phyloP scores from a whole-genome alignment of 345 rosid species.

The Microcos paniculata region DNA sequence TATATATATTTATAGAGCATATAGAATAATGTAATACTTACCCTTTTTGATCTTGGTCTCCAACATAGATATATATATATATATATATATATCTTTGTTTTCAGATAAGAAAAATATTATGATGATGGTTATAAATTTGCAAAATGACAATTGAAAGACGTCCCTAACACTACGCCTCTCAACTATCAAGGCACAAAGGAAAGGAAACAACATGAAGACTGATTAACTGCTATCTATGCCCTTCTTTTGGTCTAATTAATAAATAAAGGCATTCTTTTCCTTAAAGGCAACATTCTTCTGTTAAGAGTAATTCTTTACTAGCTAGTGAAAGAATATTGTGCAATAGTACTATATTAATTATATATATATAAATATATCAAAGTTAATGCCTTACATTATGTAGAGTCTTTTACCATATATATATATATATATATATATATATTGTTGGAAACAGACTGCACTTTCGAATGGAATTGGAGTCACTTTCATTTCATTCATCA shows the following conservation, averaged over 20 bases:
- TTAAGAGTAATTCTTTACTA: slow-evolving; percentile 9
- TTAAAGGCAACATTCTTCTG: slow-evolving; percentile 30
- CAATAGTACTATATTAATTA: background rate
- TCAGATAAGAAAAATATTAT: slow-evolving; percentile 9
- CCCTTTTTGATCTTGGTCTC: background rate
- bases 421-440: too few species aligned
- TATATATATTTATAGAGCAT: too few species aligned
- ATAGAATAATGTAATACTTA: background rate
- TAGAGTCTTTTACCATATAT: too few species aligned
- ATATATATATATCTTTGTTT: background rate
- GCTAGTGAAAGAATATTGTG: background rate
- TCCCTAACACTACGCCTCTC: slow-evolving; percentile 20
- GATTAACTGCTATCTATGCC: background rate
- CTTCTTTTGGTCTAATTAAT: background rate
- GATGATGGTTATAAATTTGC: background rate
- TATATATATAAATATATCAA: background rate
- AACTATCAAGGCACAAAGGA: slow-evolving; percentile 12
- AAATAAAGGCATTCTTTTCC: slow-evolving; percentile 18
- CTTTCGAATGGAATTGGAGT: too few species aligned
- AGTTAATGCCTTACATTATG: too few species aligned
- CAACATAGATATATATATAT: background rate
- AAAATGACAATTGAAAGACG: background rate
- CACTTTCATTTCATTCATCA: too few species aligned
- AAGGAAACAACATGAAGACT: background rate
- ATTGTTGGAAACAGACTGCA: too few species aligned